Evolutionary conservation across 495 filamentous ascomycete genomes (phyloP).

Genomic region (Lasiosphaeria miniovina): DNA sequence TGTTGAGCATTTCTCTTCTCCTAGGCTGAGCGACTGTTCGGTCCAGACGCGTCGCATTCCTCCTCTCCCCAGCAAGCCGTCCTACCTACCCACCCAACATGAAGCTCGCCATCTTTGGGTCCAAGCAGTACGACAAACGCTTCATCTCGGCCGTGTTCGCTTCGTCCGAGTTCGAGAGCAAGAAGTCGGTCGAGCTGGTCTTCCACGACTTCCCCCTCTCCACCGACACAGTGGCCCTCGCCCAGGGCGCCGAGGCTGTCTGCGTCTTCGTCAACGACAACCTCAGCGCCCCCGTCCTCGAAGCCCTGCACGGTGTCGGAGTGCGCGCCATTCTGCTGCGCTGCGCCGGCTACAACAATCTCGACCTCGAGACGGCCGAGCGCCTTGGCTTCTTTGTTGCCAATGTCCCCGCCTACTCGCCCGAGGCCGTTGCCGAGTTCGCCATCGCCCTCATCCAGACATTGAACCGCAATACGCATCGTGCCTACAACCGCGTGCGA

Average conservation of each 20-base stretch:
- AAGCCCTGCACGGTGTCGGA: conserved; percentile 44
- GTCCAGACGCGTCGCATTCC: not conserved
- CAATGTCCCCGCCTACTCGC: conserved; percentile 66
- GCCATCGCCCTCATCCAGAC: conserved; percentile 65
- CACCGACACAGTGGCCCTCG: conserved; percentile 55
- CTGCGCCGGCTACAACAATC: conserved; percentile 70
- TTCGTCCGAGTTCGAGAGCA: conserved; percentile 17
- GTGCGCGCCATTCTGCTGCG: conserved; percentile 60
- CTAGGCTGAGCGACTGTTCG: not conserved
- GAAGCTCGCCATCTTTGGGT: conserved; percentile 61
- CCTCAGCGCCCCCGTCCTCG: conserved; percentile 50
- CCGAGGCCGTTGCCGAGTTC: conserved; percentile 72
- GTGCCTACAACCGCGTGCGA: conserved; percentile 67
- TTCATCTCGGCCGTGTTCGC: conserved; percentile 45
- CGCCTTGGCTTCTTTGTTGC: conserved; percentile 60
- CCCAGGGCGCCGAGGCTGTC: conserved; percentile 52
- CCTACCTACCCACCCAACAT: conserved; percentile 23
- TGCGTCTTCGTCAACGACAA: conserved; percentile 73
- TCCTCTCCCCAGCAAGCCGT: not conserved
- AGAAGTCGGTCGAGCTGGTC: conserved; percentile 33
- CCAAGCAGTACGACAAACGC: conserved; percentile 58
- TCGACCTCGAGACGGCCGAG: conserved; percentile 57
- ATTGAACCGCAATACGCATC: conserved; percentile 67
- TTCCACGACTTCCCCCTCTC: conserved; percentile 57
- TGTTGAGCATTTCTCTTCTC: not conserved